Evolutionary conservation across 768 basidiomycete genomes (phyloP).

Genomic region (Podaxis mareebaensis): DNA sequence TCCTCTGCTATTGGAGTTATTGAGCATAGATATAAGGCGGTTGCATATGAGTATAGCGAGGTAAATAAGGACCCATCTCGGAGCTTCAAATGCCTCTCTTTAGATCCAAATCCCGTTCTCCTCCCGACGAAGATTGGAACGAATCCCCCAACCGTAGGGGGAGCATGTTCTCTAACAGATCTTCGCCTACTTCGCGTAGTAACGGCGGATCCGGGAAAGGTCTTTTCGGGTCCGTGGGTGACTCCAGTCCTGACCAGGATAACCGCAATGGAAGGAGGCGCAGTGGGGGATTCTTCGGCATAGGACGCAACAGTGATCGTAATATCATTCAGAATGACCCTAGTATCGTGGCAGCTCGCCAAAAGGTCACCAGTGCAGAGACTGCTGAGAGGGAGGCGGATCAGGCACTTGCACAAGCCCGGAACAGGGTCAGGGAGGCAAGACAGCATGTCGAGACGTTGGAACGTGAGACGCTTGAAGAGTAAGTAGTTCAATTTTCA

Average conservation of each 20-base stretch:
- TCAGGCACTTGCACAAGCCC: slow-evolving; percentile 45
- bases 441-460: slow-evolving; percentile 46
- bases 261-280: slow-evolving; percentile 15
- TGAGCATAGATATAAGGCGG: slow-evolving; percentile 10
- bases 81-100: slow-evolving; percentile 27
- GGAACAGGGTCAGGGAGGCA: slow-evolving; percentile 47
- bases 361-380: slow-evolving; percentile 53
- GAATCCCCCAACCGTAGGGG: slow-evolving; percentile 24
- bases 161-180: slow-evolving; percentile 28
- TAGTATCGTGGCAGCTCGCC: slow-evolving; percentile 45
- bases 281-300: slow-evolving; percentile 28
- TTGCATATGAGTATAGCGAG: background rate
- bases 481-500: slow-evolving; percentile 36
- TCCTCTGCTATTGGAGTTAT: slow-evolving; percentile 4
- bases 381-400: slow-evolving; percentile 53
- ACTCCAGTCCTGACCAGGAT: slow-evolving; percentile 14
- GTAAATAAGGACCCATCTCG: background rate
- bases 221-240: slow-evolving; percentile 25
- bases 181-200: slow-evolving; percentile 21
- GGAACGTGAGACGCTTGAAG: slow-evolving; percentile 53
- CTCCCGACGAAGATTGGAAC: background rate
- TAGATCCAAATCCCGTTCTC: slow-evolving; percentile 21
- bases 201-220: slow-evolving; percentile 15
- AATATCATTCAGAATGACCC: slow-evolving; percentile 37
- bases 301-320: slow-evolving; percentile 19